A percentile compares a stretch with the other conserved stretches of the same genome.
phyloP scores from a whole-genome alignment of 441 rosid species.

The Gossypium laxum region DNA sequence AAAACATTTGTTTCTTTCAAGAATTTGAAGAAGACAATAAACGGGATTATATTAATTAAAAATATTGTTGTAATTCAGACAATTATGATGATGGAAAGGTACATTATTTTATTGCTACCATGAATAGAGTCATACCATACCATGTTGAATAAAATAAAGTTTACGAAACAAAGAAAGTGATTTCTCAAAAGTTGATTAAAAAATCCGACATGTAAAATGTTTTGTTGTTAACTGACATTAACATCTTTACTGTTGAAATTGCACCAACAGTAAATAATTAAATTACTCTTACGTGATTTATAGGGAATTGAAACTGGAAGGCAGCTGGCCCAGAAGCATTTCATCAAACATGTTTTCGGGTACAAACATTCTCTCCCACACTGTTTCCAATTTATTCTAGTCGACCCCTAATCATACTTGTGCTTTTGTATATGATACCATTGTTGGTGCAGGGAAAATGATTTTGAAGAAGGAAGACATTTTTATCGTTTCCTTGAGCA shows the following conservation, averaged over 20 bases:
- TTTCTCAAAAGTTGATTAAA: not conserved
- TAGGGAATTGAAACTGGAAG: constrained; percentile 69
- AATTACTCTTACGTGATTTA: not conserved
- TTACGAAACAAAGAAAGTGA: no score
- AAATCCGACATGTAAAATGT: not conserved
- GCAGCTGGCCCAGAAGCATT: constrained; percentile 60
- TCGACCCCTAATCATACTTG: no score
- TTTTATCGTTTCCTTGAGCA: constrained; percentile 80
- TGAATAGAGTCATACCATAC: no score
- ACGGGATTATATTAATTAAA: no score
- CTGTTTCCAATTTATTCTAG: not conserved
- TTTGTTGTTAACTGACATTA: not conserved
- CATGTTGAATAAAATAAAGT: no score
- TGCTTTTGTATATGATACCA: not conserved
- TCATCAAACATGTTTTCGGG: constrained; percentile 80
- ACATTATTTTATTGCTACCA: no score
- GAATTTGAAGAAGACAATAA: no score
- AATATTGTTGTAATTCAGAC: no score
- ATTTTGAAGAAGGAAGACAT: constrained; percentile 69
- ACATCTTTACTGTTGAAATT: not conserved
- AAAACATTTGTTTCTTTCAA: no score
- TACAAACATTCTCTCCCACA: constrained; percentile 14
- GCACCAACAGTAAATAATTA: not conserved
- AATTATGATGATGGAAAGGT: no score
- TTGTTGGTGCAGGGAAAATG: constrained; percentile 47